Conservation (phyloP, 2,329 filamentous ascomycete genomes). For the Scedosporium dehoogii region DNA sequence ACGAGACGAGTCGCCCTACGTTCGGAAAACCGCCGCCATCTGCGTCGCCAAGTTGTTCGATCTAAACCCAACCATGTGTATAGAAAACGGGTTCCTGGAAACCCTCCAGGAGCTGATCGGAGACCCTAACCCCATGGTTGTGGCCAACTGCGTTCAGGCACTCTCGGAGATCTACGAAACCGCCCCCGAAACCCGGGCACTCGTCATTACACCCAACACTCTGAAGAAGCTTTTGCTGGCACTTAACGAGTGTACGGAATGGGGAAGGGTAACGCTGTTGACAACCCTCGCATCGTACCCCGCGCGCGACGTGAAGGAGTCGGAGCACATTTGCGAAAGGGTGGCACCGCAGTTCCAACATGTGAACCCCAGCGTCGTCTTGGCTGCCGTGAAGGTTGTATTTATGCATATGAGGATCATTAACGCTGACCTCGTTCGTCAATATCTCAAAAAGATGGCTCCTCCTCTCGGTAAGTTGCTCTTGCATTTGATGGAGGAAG, state of each 20-base stretch:
- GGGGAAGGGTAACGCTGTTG: constrained; percentile 90
- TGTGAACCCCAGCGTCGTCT: constrained; percentile 90
- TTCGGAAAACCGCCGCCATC: constrained; percentile 94
- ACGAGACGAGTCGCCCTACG: constrained; percentile 94
- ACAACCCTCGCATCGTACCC: constrained; percentile 83
- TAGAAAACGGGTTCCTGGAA: constrained; percentile 95
- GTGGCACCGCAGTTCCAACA: constrained; percentile 97
- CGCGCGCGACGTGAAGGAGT: constrained; percentile 81
- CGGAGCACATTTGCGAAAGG: constrained; percentile 95
- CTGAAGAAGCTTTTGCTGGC: constrained; percentile 96
- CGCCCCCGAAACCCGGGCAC: constrained; percentile 79
- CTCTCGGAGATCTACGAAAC: constrained; percentile 85
- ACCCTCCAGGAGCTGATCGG: constrained; percentile 91
- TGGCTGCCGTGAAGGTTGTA: constrained; percentile 96
- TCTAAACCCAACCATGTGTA: constrained; percentile 80
- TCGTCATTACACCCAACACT: constrained; percentile 71
- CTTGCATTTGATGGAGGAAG: neutral
- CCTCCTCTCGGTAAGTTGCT: constrained; percentile 68
- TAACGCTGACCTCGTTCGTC: constrained; percentile 65
- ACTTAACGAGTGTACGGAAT: constrained; percentile 96
- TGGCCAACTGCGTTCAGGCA: constrained; percentile 93
- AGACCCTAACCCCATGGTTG: constrained; percentile 97
- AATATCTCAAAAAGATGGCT: constrained; percentile 97
- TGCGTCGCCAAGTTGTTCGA: constrained; percentile 98
- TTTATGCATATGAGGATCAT: constrained; percentile 92